Percentiles rank a stretch among this genome's conserved stretches.
phyloP scores from a whole-genome alignment of 139 green algal genomes.

The Micractinium conductrix region DNA sequence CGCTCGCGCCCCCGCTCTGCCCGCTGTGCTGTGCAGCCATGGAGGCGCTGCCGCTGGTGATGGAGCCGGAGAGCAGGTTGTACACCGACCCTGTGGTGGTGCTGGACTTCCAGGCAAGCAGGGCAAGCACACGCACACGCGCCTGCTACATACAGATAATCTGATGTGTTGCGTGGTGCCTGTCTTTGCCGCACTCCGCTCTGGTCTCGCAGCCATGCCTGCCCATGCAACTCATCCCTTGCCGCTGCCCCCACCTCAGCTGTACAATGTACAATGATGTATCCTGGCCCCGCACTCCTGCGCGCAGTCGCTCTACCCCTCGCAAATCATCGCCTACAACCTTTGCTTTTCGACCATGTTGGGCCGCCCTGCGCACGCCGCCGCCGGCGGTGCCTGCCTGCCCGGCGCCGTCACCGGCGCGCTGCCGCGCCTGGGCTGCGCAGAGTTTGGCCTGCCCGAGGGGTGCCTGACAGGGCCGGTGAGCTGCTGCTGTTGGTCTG shows the following conservation, averaged over 20 bases:
- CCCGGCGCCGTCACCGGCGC: neutral
- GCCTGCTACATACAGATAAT: too few species aligned
- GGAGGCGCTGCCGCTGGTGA: conserved; percentile 94
- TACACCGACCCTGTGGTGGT: conserved; percentile 90
- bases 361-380: conserved; percentile 69
- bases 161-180: too few species aligned
- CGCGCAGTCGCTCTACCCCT: conserved; percentile 90
- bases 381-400: neutral
- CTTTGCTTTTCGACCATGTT: conserved; percentile 95
- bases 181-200: too few species aligned
- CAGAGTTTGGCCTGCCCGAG: conserved; percentile 14
- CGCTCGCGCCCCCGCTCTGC: too few species aligned
- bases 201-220: too few species aligned
- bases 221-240: neutral
- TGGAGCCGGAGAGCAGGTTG: conserved; percentile 91
- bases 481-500: too few species aligned
- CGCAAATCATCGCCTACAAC: conserved; percentile 98
- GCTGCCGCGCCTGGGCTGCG: conserved; percentile 37
- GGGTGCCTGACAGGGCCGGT: conserved; percentile 18
- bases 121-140: too few species aligned
- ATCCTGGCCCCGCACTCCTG: too few species aligned
- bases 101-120: conserved; percentile 99
- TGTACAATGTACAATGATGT: neutral
- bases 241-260: too few species aligned
- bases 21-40: too few species aligned